Base-by-base conservation (phyloP, 2,329 filamentous ascomycete species). In the Fusarium sp. region DNA sequence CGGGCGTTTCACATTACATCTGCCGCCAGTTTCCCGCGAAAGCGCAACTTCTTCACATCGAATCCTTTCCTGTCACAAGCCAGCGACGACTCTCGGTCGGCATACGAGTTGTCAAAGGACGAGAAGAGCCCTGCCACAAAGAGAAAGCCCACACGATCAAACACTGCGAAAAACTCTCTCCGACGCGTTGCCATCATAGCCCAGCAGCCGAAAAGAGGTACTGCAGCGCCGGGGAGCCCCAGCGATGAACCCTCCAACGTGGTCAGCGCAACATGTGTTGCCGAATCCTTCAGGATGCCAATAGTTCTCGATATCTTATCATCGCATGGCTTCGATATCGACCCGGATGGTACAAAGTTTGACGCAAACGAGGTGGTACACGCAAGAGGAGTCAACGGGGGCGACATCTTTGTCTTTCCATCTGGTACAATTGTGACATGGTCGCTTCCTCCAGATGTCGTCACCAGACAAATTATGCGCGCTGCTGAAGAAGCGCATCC, bases 351-450 rank as follows among this genome's bases (percentile, higher is more conserved):
- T 44, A 86, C 82, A 11, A 83, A 80, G 13, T 88, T 89, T 66
- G 84, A 88, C 64, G 78, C 81, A 42, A 79, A 80, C 62, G 85
- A 88, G 69, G 85, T 89, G 6, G 83, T 89, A 44, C 86, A 89
- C 70, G 86, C 85, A 7, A 79, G 84, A 47, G 81, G 81, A 9
- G 79, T 83, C 56, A 84, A 86, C 71, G 82, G 86, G 54, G 93
- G 93, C 31, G 95, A 99, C 76, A 87, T 98, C 46, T 98, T 98
- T 72, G 88, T 99, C 53, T 99, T 99, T 66, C 93, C 94, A 9
- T 97, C 93, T 0, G 95, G 95, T 10, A 96, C 93, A 11, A 84
- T 98, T 8, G 95, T 98, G 6, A 89, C 92, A 21, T 99, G 95
- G 95, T 91, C 91, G 6, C 82, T 97, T 1, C 88, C 92, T 1